Percentiles rank a stretch among this genome's conserved stretches.
Conservation (phyloP, 306 rosid species). For the Begonia loranthoides region DNA sequence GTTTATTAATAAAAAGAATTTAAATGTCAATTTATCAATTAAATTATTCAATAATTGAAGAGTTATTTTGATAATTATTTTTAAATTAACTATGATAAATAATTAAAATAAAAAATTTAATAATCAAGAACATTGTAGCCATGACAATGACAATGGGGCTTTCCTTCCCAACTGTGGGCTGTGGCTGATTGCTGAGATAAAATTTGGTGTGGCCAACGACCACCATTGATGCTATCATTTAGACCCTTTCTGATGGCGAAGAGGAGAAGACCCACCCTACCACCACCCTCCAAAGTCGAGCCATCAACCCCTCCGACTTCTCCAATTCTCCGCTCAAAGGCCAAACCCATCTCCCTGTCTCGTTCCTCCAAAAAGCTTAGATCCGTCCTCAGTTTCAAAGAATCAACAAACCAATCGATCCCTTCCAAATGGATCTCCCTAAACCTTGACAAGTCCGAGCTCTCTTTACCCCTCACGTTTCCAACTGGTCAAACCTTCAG, state of each 20-base stretch:
- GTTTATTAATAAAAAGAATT: too few species aligned
- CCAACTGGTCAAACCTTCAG: slow-evolving; percentile 98
- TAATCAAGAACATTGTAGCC: too few species aligned
- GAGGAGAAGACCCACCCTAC: slow-evolving; percentile 17
- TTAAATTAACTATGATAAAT: neutral
- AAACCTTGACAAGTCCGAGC: slow-evolving; percentile 41
- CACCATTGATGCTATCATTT: slow-evolving; percentile 13
- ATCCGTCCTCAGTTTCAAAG: slow-evolving; percentile 6
- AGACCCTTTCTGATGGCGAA: slow-evolving; percentile 25
- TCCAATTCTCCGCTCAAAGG: slow-evolving; percentile 16
- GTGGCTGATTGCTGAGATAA: neutral
- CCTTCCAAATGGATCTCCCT: slow-evolving; percentile 40
- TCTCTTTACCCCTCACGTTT: slow-evolving; percentile 75
- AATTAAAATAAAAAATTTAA: too few species aligned
- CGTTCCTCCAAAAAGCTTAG: slow-evolving; percentile 16
- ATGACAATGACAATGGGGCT: too few species aligned
- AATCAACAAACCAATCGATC: slow-evolving; percentile 1
- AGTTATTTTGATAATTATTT: too few species aligned
- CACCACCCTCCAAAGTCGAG: slow-evolving; percentile 10
- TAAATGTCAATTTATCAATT: too few species aligned
- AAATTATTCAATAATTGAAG: too few species aligned
- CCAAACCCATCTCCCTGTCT: slow-evolving; percentile 8
- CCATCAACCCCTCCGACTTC: slow-evolving; percentile 36
- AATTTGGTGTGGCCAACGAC: slow-evolving; percentile 3
- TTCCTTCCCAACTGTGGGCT: too few species aligned